Evolutionary conservation across 164 flowering plant genomes (phyloP).

Genomic region (Akebia trifoliata): DNA sequence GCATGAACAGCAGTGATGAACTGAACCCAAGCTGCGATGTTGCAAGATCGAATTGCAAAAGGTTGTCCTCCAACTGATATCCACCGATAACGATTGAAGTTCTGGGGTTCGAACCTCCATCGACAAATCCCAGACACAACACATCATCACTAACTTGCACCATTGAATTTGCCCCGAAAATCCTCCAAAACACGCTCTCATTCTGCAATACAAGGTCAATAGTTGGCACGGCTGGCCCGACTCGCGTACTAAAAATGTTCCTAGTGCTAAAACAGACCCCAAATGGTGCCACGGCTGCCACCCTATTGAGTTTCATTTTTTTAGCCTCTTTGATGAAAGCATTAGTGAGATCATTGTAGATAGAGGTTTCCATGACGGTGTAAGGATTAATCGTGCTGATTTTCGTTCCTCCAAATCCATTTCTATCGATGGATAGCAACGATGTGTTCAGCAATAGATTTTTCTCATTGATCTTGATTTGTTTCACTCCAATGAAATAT

Average conservation of each 20-base stretch:
- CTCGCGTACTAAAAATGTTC: slow-evolving; percentile 18
- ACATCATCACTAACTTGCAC: slow-evolving; percentile 27
- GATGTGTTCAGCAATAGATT: slow-evolving; percentile 7
- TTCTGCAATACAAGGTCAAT: slow-evolving; percentile 34
- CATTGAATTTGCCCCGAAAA: slow-evolving; percentile 40
- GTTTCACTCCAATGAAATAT: slow-evolving; percentile 24
- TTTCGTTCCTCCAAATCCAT: slow-evolving; percentile 24
- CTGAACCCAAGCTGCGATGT: slow-evolving; percentile 34
- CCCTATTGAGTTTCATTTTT: slow-evolving; percentile 21
- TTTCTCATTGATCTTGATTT: slow-evolving; percentile 13
- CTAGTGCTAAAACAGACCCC: slow-evolving; percentile 26
- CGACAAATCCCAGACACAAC: slow-evolving; percentile 34
- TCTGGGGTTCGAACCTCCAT: slow-evolving; percentile 30
- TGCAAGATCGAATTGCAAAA: slow-evolving; percentile 36
- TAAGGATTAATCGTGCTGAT: slow-evolving; percentile 23
- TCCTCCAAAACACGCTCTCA: slow-evolving; percentile 27
- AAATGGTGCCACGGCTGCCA: slow-evolving; percentile 29
- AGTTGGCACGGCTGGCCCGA: slow-evolving; percentile 35
- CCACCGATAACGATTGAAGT: slow-evolving; percentile 39
- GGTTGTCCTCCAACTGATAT: slow-evolving; percentile 34
- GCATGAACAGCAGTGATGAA: slow-evolving; percentile 19
- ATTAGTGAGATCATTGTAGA: slow-evolving; percentile 28
- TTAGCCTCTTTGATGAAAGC: slow-evolving; percentile 23
- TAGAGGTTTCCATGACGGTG: slow-evolving; percentile 25
- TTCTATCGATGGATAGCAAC: slow-evolving; percentile 13